Conservation (phyloP, 495 filamentous ascomycete genomes). For the Cercophora sp. region DNA sequence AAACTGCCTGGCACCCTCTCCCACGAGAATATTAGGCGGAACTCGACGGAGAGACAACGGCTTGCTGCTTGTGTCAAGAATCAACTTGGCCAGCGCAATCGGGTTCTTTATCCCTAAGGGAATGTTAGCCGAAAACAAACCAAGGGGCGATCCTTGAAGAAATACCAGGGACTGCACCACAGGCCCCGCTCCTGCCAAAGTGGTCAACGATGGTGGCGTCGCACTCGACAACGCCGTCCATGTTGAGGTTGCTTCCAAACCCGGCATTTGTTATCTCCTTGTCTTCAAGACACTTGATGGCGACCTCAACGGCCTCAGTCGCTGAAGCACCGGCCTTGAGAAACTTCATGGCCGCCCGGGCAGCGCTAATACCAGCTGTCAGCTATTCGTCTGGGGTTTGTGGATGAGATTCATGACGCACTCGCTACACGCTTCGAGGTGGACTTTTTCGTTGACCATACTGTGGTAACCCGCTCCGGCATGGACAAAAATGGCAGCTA, state of each 20-base stretch:
- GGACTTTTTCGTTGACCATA: conserved; percentile 70
- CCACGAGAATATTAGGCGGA: conserved; percentile 87
- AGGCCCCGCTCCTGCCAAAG: conserved; percentile 83
- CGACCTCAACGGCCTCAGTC: conserved; percentile 88
- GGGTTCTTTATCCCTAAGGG: conserved; percentile 82
- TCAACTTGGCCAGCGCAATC: conserved; percentile 75
- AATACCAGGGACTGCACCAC: conserved; percentile 84
- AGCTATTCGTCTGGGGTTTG: background rate
- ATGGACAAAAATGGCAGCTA: conserved; percentile 83
- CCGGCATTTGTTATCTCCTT: conserved; percentile 94
- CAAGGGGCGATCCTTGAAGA: background rate
- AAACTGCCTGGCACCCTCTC: conserved; percentile 77
- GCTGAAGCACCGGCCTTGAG: conserved; percentile 73
- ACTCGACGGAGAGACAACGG: conserved; percentile 78
- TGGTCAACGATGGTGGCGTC: conserved; percentile 93
- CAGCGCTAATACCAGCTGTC: conserved; percentile 58
- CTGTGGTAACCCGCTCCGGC: conserved; percentile 96
- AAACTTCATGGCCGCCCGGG: conserved; percentile 71
- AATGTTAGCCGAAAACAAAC: background rate
- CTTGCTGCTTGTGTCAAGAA: conserved; percentile 70
- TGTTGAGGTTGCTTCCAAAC: conserved; percentile 89
- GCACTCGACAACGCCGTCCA: conserved; percentile 87
- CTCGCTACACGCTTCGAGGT: conserved; percentile 83
- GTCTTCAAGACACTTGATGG: conserved; percentile 82
- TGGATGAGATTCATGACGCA: conserved; percentile 43